Evolutionary conservation across 306 rosid genomes (phyloP).

Genomic region (Elaeagnus macrophylla): DNA sequence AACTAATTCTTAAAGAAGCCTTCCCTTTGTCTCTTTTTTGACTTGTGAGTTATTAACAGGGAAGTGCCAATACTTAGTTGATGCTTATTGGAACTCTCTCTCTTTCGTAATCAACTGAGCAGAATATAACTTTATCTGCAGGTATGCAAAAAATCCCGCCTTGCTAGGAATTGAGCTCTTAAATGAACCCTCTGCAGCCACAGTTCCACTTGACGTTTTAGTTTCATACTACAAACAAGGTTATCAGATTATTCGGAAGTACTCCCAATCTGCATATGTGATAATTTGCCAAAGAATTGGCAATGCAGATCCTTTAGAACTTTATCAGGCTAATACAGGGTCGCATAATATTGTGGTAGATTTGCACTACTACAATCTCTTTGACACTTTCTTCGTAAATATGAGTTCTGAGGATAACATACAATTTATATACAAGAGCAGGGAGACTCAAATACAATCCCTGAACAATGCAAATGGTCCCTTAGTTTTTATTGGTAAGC

Average conservation of each 20-base stretch:
- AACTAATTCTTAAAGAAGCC: no score
- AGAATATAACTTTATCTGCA: conserved; percentile 24
- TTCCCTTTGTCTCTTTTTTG: no score
- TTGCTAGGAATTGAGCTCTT: conserved; percentile 85
- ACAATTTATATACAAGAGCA: conserved; percentile 23
- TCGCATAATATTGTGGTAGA: conserved; percentile 46
- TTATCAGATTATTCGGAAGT: conserved; percentile 61
- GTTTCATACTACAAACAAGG: conserved; percentile 70
- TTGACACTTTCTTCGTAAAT: conserved; percentile 57
- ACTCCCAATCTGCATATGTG: conserved; percentile 65
- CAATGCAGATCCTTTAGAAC: conserved; percentile 77
- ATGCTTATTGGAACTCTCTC: background rate
- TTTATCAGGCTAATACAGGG: conserved; percentile 57
- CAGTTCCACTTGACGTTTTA: conserved; percentile 59
- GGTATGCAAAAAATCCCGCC: conserved; percentile 63
- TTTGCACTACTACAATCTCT: conserved; percentile 68
- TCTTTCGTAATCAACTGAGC: background rate
- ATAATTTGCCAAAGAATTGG: conserved; percentile 91
- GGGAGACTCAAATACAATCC: no score
- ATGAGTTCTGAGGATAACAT: conserved; percentile 62
- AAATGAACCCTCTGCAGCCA: conserved; percentile 68
- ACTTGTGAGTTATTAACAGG: no score
- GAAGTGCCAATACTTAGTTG: background rate
- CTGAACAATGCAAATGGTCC: no score
- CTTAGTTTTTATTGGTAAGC: conserved; percentile 2